Base-by-base conservation (phyloP, 305 asterid genomes). In the Ilex paraguariensis region DNA sequence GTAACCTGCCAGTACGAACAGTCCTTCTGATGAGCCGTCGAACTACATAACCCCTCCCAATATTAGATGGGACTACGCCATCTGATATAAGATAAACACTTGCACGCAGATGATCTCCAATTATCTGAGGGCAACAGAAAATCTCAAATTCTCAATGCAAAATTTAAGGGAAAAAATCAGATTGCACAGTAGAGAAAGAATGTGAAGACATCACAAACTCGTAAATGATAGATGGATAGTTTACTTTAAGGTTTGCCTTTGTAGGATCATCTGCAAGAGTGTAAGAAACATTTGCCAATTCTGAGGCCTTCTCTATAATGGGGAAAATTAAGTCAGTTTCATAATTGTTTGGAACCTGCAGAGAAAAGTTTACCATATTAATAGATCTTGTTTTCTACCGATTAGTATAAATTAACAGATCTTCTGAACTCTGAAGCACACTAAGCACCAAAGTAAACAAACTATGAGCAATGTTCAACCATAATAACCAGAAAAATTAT, bases 61-160 rank as follows among this genome's bases (percentile, higher is more conserved):
- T 84, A 74, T 92, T 92, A 49, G 98, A 92, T 59, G 98, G 98
- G 70, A 81, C 70, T 67, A 89, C 97, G 59, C 98, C 98, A 68
- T 92, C 98, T 64, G 98, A 84, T 81, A 92, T 78, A 63, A 92
- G 96, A 84, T 83, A 92, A 62, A 92, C 96, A 73, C 87, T 71
- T 31, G 98, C 98, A 50, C 98, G 96, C 90, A 87, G 78, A 81
- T 92, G 98, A 68, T 92, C 98, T 67, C 98, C 98, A 40, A 92
- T 82, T 66, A 90, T 80, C 98, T 92, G 94, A 63, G 66, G 12
- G 48, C 17, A 42, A 31, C 36, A 31, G 4, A 33, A 52, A 4
- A 33, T 32, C 31, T 49, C 64, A 6, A 55, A 40, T 60, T 45
- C 39, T 33, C 50, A 65, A 4, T 33, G 56, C 63, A 54, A 55